A percentile compares a stretch with the other conserved stretches of the same genome.
phyloP scores from a whole-genome alignment of 139 green algal genomes.

The Choricystis sp. region DNA sequence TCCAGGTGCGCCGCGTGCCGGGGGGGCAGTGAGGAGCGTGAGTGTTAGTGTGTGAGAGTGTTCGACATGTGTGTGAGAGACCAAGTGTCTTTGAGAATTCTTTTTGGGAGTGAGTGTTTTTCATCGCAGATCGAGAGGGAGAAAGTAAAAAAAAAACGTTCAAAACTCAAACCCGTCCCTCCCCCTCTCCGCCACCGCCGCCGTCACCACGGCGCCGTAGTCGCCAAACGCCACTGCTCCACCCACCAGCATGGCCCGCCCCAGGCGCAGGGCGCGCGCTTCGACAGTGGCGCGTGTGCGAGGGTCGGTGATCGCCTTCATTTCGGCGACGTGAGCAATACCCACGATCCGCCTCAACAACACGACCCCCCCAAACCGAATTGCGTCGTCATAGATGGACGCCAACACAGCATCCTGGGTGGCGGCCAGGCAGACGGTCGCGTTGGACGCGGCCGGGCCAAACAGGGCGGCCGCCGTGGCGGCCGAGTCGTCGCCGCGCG shows the following conservation, averaged over 20 bases:
- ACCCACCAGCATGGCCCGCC: background rate
- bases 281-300: conserved; percentile 1
- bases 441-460: conserved; percentile 7
- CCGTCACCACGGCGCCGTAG: background rate
- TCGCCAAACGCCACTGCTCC: background rate
- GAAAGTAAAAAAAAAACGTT: background rate
- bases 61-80: too few relatives aligned
- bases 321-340: conserved; percentile 86
- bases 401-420: conserved; percentile 58
- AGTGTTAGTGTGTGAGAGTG: too few relatives aligned
- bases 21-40: background rate
- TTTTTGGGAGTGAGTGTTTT: background rate
- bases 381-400: conserved; percentile 48
- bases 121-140: too few relatives aligned
- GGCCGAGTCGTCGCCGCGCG: conserved; percentile 23
- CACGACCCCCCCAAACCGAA: conserved; percentile 41
- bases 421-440: conserved; percentile 11
- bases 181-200: background rate
- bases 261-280: background rate
- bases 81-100: too few relatives aligned
- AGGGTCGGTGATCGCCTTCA: conserved; percentile 65
- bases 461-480: conserved; percentile 16
- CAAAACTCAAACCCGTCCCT: background rate
- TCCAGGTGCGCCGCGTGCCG: conserved; percentile 41
- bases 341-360: conserved; percentile 75